phyloP scores from a whole-genome alignment of 768 basidiomycete species.

The Coprinopsis strossmayeri region DNA sequence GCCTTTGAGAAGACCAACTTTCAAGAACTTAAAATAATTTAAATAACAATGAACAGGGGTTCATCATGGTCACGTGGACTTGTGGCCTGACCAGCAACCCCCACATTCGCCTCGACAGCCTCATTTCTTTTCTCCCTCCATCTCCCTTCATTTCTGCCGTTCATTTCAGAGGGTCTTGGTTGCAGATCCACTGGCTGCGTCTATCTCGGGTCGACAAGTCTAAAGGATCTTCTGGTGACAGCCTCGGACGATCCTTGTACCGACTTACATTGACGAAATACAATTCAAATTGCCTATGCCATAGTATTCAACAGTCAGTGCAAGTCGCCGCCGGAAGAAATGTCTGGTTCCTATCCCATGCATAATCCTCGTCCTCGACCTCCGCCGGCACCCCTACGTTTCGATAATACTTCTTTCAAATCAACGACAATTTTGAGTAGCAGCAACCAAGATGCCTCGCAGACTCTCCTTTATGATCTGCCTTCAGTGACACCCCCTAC shows the following conservation, averaged over 20 bases:
- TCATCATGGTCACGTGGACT: not conserved
- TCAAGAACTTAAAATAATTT: too few species aligned
- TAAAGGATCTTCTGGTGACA: not conserved
- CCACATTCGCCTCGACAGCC: not conserved
- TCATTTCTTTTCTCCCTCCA: not conserved
- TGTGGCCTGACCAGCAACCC: not conserved
- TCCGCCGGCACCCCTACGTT: slow-evolving; percentile 54
- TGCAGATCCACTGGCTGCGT: not conserved
- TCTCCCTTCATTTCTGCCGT: not conserved
- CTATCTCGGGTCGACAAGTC: not conserved
- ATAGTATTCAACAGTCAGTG: slow-evolving; percentile 14
- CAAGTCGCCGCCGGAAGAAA: slow-evolving; percentile 20
- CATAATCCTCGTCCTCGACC: slow-evolving; percentile 59
- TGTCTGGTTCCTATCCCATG: slow-evolving; percentile 62
- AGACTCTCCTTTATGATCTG: slow-evolving; percentile 72
- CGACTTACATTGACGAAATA: too few species aligned
- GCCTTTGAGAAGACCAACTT: too few species aligned
- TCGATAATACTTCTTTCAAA: slow-evolving; percentile 39
- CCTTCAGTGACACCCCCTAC: slow-evolving; percentile 57
- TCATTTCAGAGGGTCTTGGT: not conserved
- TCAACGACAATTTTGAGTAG: slow-evolving; percentile 30
- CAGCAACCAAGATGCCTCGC: slow-evolving; percentile 34
- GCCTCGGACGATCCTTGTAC: too few species aligned
- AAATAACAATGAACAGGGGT: too few species aligned
- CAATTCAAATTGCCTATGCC: not conserved